These are phyloP conservation scores for Ustilago crameri DNA, from an alignment of 1,284 basidiomycete species.

Conservation along the genomic window DNA sequence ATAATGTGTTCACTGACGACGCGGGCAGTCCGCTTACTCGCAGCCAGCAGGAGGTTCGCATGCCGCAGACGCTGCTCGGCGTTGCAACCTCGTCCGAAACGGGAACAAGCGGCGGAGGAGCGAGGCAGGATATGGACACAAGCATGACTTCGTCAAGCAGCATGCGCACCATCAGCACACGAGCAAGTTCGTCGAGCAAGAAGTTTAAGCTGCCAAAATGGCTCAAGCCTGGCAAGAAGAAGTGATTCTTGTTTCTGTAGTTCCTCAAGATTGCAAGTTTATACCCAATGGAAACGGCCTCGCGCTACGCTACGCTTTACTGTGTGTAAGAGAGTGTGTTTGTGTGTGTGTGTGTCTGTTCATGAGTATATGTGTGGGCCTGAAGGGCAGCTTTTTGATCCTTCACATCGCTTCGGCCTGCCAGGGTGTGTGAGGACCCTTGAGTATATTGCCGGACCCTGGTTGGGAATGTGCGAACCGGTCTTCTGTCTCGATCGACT, in stretches of 20 bases:
- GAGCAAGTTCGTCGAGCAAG: slow-evolving; percentile 17
- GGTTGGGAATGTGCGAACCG: too few species aligned
- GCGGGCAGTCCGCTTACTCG: slow-evolving; percentile 38
- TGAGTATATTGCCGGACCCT: too few species aligned
- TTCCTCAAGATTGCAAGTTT: background rate
- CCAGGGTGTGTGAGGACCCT: too few species aligned
- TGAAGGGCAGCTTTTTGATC: too few species aligned
- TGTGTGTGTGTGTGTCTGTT: too few species aligned
- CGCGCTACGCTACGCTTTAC: too few species aligned
- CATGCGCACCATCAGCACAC: slow-evolving; percentile 21
- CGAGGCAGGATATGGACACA: background rate
- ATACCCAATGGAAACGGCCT: background rate
- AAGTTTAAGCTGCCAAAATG: slow-evolving; percentile 44
- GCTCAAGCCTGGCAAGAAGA: slow-evolving; percentile 33
- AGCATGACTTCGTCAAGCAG: slow-evolving; percentile 30
- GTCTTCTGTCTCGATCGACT: too few species aligned
- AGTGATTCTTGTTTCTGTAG: background rate
- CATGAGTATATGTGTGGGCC: too few species aligned
- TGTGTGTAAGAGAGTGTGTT: too few species aligned
- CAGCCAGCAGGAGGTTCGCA: slow-evolving; percentile 2
- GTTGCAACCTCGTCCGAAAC: slow-evolving; percentile 6
- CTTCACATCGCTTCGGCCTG: too few species aligned
- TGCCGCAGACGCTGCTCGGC: slow-evolving; percentile 5
- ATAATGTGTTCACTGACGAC: slow-evolving; percentile 28
- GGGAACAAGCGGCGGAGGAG: background rate